Evolutionary conservation across 2,329 filamentous ascomycete genomes (phyloP).

Genomic region (Graphilbum ipis-grandicollis): DNA sequence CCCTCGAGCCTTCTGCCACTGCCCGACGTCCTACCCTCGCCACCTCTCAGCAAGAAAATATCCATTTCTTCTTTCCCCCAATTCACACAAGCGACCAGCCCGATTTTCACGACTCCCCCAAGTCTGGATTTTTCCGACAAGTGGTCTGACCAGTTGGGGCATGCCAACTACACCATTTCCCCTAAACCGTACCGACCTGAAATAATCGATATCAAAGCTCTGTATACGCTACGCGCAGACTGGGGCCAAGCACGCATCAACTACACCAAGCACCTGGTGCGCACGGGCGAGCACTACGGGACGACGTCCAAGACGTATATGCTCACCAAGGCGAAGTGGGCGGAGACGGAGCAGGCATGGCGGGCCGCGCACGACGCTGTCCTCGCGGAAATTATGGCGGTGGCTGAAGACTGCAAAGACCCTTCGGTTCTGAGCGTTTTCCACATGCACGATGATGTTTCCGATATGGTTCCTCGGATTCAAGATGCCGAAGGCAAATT

Average conservation of each 20-base stretch:
- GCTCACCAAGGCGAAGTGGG: constrained; percentile 80
- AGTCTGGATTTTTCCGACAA: constrained; percentile 50
- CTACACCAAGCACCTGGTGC: constrained; percentile 76
- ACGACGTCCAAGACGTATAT: constrained; percentile 76
- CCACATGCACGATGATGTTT: constrained; percentile 32
- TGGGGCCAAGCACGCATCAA: constrained; percentile 75
- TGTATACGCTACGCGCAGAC: constrained; percentile 51
- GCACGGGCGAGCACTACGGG: constrained; percentile 81
- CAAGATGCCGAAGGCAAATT: constrained; percentile 70
- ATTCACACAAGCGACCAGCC: constrained; percentile 30
- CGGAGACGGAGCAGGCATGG: constrained; percentile 61
- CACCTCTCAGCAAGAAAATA: constrained; percentile 59
- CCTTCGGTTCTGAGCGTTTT: constrained; percentile 16
- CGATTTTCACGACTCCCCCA: constrained; percentile 27
- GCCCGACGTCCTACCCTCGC: constrained; percentile 33
- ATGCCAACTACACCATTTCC: constrained; percentile 81
- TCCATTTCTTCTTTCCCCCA: constrained; percentile 59
- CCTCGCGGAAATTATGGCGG: constrained; percentile 30
- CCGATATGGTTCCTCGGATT: constrained; percentile 50
- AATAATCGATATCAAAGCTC: constrained; percentile 34
- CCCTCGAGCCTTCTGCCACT: not conserved
- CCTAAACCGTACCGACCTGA: constrained; percentile 65
- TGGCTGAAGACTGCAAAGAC: constrained; percentile 12
- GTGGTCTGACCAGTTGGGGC: constrained; percentile 73
- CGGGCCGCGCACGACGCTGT: constrained; percentile 50